Base-by-base conservation (phyloP, 2,329 filamentous ascomycete genomes). In the Sporothrix luriei region DNA sequence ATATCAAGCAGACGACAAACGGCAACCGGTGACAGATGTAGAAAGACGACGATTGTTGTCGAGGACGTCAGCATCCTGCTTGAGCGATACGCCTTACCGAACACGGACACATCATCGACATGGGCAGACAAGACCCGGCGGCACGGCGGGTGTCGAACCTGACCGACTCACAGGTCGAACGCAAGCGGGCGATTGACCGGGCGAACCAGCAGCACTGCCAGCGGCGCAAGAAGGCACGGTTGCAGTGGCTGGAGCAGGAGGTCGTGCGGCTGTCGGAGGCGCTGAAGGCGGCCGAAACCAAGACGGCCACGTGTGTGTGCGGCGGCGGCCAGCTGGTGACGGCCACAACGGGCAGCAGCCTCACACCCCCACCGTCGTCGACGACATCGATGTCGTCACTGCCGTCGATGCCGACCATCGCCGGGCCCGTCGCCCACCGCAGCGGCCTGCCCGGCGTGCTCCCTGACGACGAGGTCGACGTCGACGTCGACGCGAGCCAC, bases 141-240 rank as follows among this genome's bases (percentile, higher is more conserved):
- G 24, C 67, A 13, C 68, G 70, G 21, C 54, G 69, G 33, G 67
- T 71, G n/a, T 69, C 71, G 24, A 76, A 75, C 69, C 70, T 76
- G 67, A 75, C 73, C 1, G 61, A 64, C 16, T 70, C 72, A 19
- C 74, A 76, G 55, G 71, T 74, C 29, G 72, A 75, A 69, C 74
- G 71, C 66, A 76, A 76, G 69, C 72, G 74, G 13, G 75, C 74
- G 40, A 75, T 76, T 21, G 74, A 76, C 67, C 72, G 75, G 19
- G 72, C 70, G 4, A 76, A 75, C 62, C 75, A 75, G 70, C 72
- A 74, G 33, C 72, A 74, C 29, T 74, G 70, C 68, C 72, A 74
- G 51, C 73, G 72, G 4, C 75, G 75, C 61, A 72, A 71, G n/a
- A 76, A 72, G 51, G 72, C 71, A 1, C 70, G 73, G 21, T 61